phyloP scores from a whole-genome alignment of 306 rosid species.

The Cotoneaster glaucophyllus region DNA sequence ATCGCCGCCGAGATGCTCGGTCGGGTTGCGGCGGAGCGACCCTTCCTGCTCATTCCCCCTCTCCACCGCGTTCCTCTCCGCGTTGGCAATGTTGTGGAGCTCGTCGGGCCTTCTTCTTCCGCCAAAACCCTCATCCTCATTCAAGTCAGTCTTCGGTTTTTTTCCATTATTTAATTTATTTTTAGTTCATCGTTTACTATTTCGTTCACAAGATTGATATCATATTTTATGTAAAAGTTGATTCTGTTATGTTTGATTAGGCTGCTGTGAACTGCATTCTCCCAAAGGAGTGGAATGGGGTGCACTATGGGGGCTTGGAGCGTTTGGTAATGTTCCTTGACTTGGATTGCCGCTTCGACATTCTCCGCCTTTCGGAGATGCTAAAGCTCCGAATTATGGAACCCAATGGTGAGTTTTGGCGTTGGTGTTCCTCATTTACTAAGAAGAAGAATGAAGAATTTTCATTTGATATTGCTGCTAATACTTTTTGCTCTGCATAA shows the following conservation, averaged over 20 bases:
- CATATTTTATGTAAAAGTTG: not conserved
- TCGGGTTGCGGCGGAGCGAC: constrained; percentile 48
- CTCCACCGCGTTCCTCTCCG: constrained; percentile 79
- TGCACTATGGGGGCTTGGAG: constrained; percentile 61
- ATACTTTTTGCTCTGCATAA: not conserved
- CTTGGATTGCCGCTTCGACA: constrained; percentile 70
- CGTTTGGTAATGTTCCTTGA: constrained; percentile 62
- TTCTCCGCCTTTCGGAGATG: constrained; percentile 49
- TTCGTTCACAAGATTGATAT: not conserved
- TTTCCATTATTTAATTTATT: not conserved
- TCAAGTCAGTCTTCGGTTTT: constrained; percentile 26
- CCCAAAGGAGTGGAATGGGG: constrained; percentile 64
- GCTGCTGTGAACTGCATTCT: constrained; percentile 66
- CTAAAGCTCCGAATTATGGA: constrained; percentile 48
- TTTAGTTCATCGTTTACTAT: not conserved
- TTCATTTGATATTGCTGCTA: not conserved
- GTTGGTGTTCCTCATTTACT: not conserved
- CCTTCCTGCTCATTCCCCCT: constrained; percentile 56
- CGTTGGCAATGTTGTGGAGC: constrained; percentile 72
- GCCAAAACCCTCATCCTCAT: constrained; percentile 72
- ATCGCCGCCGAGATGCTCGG: constrained; percentile 50
- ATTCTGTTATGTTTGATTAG: constrained; percentile 14
- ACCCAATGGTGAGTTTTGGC: constrained; percentile 32
- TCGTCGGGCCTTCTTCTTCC: constrained; percentile 80
- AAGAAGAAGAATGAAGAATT: not conserved